These are phyloP conservation scores for Irpex sp. DNA, from an alignment of 1,284 basidiomycete genomes.

Conservation along the genomic window DNA sequence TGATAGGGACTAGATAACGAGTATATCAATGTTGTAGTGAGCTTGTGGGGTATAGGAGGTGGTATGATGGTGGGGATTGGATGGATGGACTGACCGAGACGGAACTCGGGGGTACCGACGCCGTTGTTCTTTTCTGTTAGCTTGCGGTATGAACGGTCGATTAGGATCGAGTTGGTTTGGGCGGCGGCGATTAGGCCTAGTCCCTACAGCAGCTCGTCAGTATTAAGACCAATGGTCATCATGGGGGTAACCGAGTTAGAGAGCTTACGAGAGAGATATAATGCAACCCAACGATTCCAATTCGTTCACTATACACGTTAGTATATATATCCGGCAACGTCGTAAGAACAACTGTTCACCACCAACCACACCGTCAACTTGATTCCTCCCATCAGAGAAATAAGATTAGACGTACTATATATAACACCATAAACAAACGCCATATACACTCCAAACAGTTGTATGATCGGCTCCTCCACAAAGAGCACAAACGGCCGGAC, in stretches of 20 bases:
- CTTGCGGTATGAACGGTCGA: conserved; percentile 49
- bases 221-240: neutral
- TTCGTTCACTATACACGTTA: conserved; percentile 40
- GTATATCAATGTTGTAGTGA: neutral
- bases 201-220: neutral
- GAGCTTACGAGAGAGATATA: conserved; percentile 51
- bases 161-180: conserved; percentile 50
- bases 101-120: conserved; percentile 53
- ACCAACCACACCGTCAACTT: neutral
- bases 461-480: conserved; percentile 41
- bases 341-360: conserved; percentile 48
- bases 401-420: conserved; percentile 37
- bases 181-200: conserved; percentile 38
- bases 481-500: conserved; percentile 46
- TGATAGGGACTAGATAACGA: conserved; percentile 29
- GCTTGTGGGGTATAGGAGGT: no score
- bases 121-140: conserved; percentile 47
- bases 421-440: conserved; percentile 45
- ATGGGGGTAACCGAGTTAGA: neutral
- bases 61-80: no score
- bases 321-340: conserved; percentile 58
- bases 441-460: conserved; percentile 40
- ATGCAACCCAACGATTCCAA: conserved; percentile 52
- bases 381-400: neutral
- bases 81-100: conserved; percentile 19